phyloP scores from a whole-genome alignment of 129 eudicot genomes.

The Rutidosis leptorrhynchoides region DNA sequence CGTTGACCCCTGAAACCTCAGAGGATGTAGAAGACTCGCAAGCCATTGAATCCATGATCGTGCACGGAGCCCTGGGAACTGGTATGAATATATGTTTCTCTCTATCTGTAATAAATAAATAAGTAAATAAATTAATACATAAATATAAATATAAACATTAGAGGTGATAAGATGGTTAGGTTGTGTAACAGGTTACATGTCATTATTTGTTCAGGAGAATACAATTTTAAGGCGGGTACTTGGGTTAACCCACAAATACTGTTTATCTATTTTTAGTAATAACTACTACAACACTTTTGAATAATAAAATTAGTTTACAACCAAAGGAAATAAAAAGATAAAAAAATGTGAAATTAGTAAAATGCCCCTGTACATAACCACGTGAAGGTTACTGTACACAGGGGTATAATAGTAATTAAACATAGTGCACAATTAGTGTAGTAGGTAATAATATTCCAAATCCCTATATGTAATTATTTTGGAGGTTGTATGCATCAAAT shows the following conservation, averaged over 20 bases:
- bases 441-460: neutral
- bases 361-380: no score
- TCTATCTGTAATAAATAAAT: neutral
- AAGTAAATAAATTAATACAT: no score
- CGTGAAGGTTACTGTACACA: no score
- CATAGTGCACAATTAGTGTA: no score
- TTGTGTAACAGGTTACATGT: neutral
- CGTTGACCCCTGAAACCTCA: slow-evolving; percentile 72
- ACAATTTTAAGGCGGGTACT: neutral
- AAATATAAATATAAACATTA: no score
- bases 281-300: no score
- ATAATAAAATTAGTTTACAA: no score
- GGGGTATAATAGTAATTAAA: no score
- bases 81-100: slow-evolving; percentile 42
- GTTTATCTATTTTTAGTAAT: no score
- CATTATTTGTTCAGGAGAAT: neutral
- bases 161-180: neutral
- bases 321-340: no score
- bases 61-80: slow-evolving; percentile 68
- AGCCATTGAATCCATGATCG: slow-evolving; percentile 58
- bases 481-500: neutral
- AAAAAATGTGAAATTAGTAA: no score
- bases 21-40: slow-evolving; percentile 68
- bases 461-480: neutral
- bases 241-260: neutral